Conservation (phyloP, 2,329 filamentous ascomycete genomes). For the Zymoseptoria tritici region DNA sequence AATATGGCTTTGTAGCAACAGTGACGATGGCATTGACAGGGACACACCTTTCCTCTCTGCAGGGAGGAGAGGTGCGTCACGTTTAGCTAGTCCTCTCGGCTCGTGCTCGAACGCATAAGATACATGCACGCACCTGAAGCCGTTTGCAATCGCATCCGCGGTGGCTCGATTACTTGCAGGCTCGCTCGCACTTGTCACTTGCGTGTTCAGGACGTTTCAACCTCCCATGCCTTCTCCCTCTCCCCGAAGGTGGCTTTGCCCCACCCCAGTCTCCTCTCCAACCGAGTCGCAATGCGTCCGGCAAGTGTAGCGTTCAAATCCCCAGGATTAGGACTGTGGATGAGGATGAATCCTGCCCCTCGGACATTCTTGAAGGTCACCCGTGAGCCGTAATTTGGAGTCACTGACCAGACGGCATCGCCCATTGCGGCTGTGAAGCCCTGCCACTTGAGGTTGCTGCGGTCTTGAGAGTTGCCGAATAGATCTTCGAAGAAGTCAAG, state of each 20-base stretch:
- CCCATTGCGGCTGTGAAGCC: conserved; percentile 5
- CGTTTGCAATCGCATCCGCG: not conserved
- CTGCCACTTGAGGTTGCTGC: too few relatives aligned
- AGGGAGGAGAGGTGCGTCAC: too few relatives aligned
- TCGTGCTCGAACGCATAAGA: too few relatives aligned
- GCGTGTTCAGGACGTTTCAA: not conserved
- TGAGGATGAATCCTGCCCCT: conserved; percentile 7
- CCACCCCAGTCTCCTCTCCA: not conserved
- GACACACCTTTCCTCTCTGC: too few relatives aligned
- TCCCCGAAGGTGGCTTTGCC: not conserved
- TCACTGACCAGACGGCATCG: conserved; percentile 13
- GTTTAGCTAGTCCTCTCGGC: too few relatives aligned
- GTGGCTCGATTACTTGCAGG: not conserved
- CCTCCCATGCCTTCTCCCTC: too few relatives aligned
- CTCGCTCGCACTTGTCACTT: not conserved
- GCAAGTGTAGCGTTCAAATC: not conserved
- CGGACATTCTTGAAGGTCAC: conserved; percentile 5
- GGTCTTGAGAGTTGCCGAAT: too few relatives aligned
- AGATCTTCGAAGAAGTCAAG: too few relatives aligned
- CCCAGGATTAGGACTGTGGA: conserved; percentile 27
- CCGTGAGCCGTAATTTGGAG: conserved; percentile 7
- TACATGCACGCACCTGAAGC: not conserved
- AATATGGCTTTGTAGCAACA: too few relatives aligned
- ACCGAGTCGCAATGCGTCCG: not conserved
- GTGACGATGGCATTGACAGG: too few relatives aligned